These are phyloP conservation scores for Pterula multifida DNA, from an alignment of 1,284 basidiomycete species.

Conservation along the genomic window DNA sequence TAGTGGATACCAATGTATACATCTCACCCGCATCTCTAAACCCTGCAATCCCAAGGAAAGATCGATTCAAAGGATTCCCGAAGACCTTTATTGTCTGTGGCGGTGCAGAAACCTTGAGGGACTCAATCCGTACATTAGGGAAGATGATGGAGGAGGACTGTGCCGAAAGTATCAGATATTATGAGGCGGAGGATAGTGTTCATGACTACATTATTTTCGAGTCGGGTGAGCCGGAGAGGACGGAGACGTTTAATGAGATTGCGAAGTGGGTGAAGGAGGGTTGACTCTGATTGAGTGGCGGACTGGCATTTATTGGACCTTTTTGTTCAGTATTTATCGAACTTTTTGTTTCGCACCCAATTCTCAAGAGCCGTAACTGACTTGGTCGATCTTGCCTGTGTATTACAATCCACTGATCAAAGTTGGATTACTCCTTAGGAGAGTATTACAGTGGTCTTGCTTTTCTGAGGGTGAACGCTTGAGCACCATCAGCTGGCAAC, in stretches of 20 bases:
- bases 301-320: too few species aligned
- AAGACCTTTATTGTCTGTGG: constrained; percentile 23
- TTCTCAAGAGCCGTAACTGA: too few species aligned
- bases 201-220: constrained; percentile 40
- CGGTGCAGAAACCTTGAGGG: constrained; percentile 20
- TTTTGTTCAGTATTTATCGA: too few species aligned
- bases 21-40: constrained; percentile 18
- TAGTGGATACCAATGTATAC: constrained; percentile 13
- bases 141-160: constrained; percentile 19
- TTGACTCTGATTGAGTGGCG: too few species aligned
- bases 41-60: constrained; percentile 2
- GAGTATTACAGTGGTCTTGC: too few species aligned
- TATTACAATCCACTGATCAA: too few species aligned
- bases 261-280: constrained; percentile 25
- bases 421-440: too few species aligned
- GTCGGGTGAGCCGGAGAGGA: constrained; percentile 46
- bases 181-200: constrained; percentile 35
- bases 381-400: too few species aligned
- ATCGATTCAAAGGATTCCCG: constrained; percentile 22
- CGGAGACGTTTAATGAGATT: constrained; percentile 30
- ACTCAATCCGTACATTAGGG: constrained; percentile 19
- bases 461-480: too few species aligned
- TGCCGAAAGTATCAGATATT: constrained; percentile 29
- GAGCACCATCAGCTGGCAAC: too few species aligned
- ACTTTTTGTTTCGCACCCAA: too few species aligned